These are phyloP conservation scores for Xylaria digitata DNA, from an alignment of 2,329 filamentous ascomycete species.

Conservation along the genomic window DNA sequence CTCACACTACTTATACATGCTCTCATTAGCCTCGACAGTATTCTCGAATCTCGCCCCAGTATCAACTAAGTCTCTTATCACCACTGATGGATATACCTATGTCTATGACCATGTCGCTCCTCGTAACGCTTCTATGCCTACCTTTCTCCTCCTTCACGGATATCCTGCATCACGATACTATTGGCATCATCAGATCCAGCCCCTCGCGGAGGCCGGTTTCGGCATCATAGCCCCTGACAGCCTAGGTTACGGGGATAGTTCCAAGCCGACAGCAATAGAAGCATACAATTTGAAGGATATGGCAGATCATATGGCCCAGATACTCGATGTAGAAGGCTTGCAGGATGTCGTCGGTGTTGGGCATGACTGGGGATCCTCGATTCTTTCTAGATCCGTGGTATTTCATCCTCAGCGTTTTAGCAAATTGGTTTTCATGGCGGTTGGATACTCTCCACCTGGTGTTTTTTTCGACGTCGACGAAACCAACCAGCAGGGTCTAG, in stretches of 20 bases:
- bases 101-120: constrained; percentile 22
- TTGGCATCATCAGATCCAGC: constrained; percentile 15
- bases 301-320: constrained; percentile 17
- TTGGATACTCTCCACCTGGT: background rate
- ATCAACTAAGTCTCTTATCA: constrained; percentile 13
- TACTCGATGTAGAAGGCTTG: constrained; percentile 18
- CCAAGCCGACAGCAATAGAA: constrained; percentile 14
- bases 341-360: constrained; percentile 13
- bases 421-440: constrained; percentile 14
- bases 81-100: constrained; percentile 18
- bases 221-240: constrained; percentile 23
- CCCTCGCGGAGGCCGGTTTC: constrained; percentile 14
- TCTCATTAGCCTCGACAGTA: constrained; percentile 1
- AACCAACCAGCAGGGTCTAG: background rate
- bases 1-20: background rate
- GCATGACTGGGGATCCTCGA: constrained; percentile 16
- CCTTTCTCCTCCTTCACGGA: constrained; percentile 18
- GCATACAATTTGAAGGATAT: constrained; percentile 18
- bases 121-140: constrained; percentile 11
- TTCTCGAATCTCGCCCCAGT: background rate
- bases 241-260: constrained; percentile 22
- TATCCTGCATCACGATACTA: constrained; percentile 16
- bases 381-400: constrained; percentile 14
- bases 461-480: constrained; percentile 12
- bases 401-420: constrained; percentile 12